Base-by-base conservation (phyloP, 805 yeast species). In the Metschnikowia sp. region DNA sequence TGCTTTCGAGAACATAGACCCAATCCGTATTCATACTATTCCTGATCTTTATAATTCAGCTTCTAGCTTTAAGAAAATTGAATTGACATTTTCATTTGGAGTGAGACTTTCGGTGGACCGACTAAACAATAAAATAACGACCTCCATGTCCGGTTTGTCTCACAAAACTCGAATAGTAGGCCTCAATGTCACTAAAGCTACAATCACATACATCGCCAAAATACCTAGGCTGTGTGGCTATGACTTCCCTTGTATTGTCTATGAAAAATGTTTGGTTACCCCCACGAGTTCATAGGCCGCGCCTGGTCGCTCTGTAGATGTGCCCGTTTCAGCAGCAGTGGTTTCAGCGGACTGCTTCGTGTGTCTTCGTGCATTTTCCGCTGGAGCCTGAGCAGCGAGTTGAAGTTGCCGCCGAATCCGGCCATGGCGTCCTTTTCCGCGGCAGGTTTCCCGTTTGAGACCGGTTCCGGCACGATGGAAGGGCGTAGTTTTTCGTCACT, bases 401-500 rank as follows among this genome's bases (percentile, higher is more conserved):
- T 64, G 49, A 61, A 63, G 43, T 53, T 62, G 2, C 71, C 69
- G 9, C 71, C 69, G 32, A 44, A 49, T 6, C 49, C 55, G 40
- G 55, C 45, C n/a, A 29, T 34, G 4, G 36, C 32, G 12, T 11
- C 28, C 26, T 22, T 22, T 22, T 22, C 26, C 26, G 26, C 7
- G 26, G 26, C 26, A 3, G 26, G 7, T 22, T 4, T 22, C 26
- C 26, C 26, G 26, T 22, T 22, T 3, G 26, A 22, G 26, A 22
- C 26, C 2, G 26, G 26, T 13, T 62, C 64, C 8, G 55, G 48
- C 3, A 57, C 59, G 1, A 59, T 48, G 8, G 51, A 47, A 2
- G 69, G 74, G 32, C 59, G 58, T 28, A 68, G 59, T 41, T 57
- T 64, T n/a, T 50, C 32, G 40, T 69, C 74, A 10, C 46, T 46